Evolutionary conservation across 2,329 filamentous ascomycete genomes (phyloP).

Genomic region (Aspergillus fumigatiaffinis): DNA sequence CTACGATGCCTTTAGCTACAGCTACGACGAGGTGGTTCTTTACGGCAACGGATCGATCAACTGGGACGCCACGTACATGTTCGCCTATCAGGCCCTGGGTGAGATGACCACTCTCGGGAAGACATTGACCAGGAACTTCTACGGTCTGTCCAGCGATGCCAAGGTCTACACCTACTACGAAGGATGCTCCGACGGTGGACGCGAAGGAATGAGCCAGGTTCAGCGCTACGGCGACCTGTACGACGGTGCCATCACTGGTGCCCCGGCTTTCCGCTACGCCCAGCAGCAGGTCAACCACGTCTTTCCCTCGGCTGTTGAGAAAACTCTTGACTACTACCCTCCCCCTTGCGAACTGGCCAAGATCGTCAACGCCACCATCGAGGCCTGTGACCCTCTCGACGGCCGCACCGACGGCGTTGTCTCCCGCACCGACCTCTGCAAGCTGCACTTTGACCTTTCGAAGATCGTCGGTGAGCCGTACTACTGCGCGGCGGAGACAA

Average conservation of each 20-base stretch:
- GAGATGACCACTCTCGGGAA: conserved; percentile 51
- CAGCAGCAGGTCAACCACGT: conserved; percentile 45
- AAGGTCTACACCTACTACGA: conserved; percentile 48
- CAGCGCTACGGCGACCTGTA: conserved; percentile 49
- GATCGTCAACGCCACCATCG: conserved; percentile 51
- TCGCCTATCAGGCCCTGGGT: conserved; percentile 47
- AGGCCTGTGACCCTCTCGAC: conserved; percentile 53
- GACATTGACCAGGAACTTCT: conserved; percentile 42
- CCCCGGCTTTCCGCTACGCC: conserved; percentile 45
- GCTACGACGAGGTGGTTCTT: conserved; percentile 38
- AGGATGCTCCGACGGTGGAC: conserved; percentile 53
- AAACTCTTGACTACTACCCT: conserved; percentile 41
- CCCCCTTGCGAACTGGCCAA: conserved; percentile 33
- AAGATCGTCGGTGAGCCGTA: conserved; percentile 47
- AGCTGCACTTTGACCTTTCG: conserved; percentile 44
- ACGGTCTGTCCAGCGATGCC: conserved; percentile 22
- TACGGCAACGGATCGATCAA: conserved; percentile 46
- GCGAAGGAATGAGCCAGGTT: conserved; percentile 51
- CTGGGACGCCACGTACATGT: conserved; percentile 32
- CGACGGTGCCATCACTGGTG: conserved; percentile 46
- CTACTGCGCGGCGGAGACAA: conserved; percentile 36
- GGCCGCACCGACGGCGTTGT: conserved; percentile 54
- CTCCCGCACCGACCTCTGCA: conserved; percentile 47
- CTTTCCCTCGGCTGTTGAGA: conserved; percentile 36
- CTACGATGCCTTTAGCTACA: conserved; percentile 41